Evolutionary conservation across 805 yeast genomes (phyloP).

Genomic region (Lipomyces japonicus): DNA sequence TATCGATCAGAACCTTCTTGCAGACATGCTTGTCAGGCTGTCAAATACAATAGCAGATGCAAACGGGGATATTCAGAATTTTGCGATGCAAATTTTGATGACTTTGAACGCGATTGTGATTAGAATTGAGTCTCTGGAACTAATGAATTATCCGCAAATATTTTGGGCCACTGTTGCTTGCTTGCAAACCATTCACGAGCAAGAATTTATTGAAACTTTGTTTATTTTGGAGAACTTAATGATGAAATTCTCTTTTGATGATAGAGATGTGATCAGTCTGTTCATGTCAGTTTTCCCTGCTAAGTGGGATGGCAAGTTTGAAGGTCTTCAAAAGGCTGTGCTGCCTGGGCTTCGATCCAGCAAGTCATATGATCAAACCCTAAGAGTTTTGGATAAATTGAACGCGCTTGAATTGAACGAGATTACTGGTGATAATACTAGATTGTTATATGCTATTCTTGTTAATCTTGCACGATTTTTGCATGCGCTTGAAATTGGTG

Average conservation of each 20-base stretch:
- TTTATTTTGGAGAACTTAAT: slow-evolving; percentile 78
- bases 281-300: slow-evolving; percentile 85
- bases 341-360: slow-evolving; percentile 81
- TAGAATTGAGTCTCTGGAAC: slow-evolving; percentile 69
- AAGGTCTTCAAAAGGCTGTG: slow-evolving; percentile 76
- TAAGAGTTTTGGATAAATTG: slow-evolving; percentile 68
- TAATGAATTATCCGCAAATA: slow-evolving; percentile 84
- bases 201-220: slow-evolving; percentile 83
- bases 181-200: slow-evolving; percentile 82
- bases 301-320: slow-evolving; percentile 92
- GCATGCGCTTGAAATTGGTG: slow-evolving; percentile 65
- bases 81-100: slow-evolving; percentile 95
- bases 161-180: slow-evolving; percentile 97
- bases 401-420: slow-evolving; percentile 65
- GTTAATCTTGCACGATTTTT: slow-evolving; percentile 81
- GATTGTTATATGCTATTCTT: slow-evolving; percentile 68
- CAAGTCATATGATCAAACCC: slow-evolving; percentile 71
- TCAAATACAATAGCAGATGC: slow-evolving; percentile 92
- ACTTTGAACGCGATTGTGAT: slow-evolving; percentile 90
- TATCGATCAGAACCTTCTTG: slow-evolving; percentile 80
- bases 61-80: slow-evolving; percentile 86
- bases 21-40: slow-evolving; percentile 88
- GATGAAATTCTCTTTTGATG: slow-evolving; percentile 78
- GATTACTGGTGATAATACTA: slow-evolving; percentile 64
- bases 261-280: slow-evolving; percentile 80